Evolutionary conservation across 2,329 filamentous ascomycete species (phyloP), one percentile per base, ranked within the genome.

Genomic region (Trichocomaceae sp.): DNA sequence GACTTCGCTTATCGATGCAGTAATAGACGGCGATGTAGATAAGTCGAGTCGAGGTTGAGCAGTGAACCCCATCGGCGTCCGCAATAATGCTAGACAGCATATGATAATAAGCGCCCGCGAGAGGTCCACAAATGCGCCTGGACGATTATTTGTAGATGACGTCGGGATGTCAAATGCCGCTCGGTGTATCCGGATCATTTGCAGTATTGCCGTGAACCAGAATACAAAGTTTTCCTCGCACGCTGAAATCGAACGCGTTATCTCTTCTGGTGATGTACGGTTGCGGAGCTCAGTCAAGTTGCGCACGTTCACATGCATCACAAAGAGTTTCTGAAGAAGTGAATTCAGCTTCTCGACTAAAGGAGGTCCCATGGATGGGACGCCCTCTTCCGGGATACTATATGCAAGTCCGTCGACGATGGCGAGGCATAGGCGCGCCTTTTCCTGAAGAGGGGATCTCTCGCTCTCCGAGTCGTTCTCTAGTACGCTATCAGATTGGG

Each of bases 181-280:
- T 12, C 71, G 71, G 44, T 76, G 72, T 23, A 75, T 65, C 29
- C 70, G 63, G 9, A 72, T 61, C 58, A 75, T 68, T 39, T 69
- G 65, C 5, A 75, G 63, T 33, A 76, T 58, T 37, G 71, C 63
- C n/a, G 67, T 72, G 54, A 73, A 70, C 70, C 72, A 74, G 53
- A 73, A 70, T 8, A 66, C 64, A 37, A 73, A 61, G 10, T 61
- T 61, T 39, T 64, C 62, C 60, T 71, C 66, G 19, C 66, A 66
- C 5, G 60, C 59, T 31, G 61, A 53, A 7, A 66, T 55, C n/a
- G 53, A 55, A 48, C 56, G 57, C 31, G 50, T 57, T 6, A 55
- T 48, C 29, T 60, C 61, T 13, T 54, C 59, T 3, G 61, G 39
- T 9, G 52, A 42, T 20, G 54, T 29, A 26, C 33, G 57, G 26